Conservation (phyloP, 495 filamentous ascomycete species). For the Poronia punctata region DNA sequence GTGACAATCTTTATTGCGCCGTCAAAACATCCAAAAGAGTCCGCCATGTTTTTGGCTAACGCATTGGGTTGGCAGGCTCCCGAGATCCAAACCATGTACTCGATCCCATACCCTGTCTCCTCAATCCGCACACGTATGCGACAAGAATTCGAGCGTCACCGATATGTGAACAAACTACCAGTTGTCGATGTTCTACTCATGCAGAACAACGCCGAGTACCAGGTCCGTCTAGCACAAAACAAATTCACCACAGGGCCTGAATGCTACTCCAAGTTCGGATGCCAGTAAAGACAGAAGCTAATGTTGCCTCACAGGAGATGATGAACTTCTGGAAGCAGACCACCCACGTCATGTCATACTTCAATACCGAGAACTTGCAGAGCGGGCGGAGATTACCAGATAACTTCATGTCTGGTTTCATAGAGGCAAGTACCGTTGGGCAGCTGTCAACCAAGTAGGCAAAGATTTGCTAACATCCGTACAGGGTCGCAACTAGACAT, state of each 20-base stretch:
- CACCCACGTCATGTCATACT: constrained; percentile 94
- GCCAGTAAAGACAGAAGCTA: background rate
- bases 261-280: background rate
- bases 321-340: constrained; percentile 99
- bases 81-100: constrained; percentile 95
- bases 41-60: background rate
- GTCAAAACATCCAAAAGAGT: no score
- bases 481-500: constrained; percentile 47
- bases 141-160: constrained; percentile 94
- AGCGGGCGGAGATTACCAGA: constrained; percentile 69
- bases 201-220: constrained; percentile 83
- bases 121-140: constrained; percentile 87
- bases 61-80: constrained; percentile 58
- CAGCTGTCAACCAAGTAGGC: background rate
- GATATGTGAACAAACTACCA: constrained; percentile 81
- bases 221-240: constrained; percentile 42
- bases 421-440: constrained; percentile 57
- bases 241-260: background rate
- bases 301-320: constrained; percentile 60
- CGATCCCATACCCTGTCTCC: constrained; percentile 79
- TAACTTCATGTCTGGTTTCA: constrained; percentile 87
- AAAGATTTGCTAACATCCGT: constrained; percentile 12
- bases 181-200: constrained; percentile 84
- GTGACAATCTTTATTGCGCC: background rate
- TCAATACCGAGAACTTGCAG: constrained; percentile 71